Evolutionary conservation across 176 grass and related monocot species (phyloP), one percentile per base, ranked within the genome.

Genomic region (Cocos nucifera): DNA sequence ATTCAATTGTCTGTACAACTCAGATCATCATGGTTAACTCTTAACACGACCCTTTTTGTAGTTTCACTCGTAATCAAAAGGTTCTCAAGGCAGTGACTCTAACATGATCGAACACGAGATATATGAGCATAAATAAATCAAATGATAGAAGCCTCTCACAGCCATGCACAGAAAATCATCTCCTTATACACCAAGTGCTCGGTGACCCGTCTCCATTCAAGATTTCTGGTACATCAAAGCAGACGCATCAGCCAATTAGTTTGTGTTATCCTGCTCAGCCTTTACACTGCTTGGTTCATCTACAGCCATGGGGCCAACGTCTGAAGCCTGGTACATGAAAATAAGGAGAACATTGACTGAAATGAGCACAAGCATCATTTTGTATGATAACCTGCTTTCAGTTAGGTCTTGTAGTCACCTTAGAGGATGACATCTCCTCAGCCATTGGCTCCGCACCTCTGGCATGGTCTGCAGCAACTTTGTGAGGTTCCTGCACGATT

Each of bases 231-330:
- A 76, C 18, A 51, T 66, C 28, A 64, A 51, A 55, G 22, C 10
- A 8, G 68, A 3, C 25, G 57, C 58, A 24, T 77, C 72, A 0
- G 64, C 49, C 49, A 73, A 59, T 51, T 86, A 82, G 53, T 22
- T 76, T 56, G 73, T 69, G 73, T 63, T 77, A 30, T 66, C 69
- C 26, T 54, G 49, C 63, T 90, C 82, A 39, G 24, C 44, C 72
- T 67, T 90, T 44, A 71, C 24, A 12, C 30, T 86, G 52, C 60
- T 69, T 63, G 79, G 72, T 52, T 77, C 65, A 18, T 86, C 82
- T 0, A 90, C 5, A 5, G 59, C 70, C 79, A 90, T 82, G 7
- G 52, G 56, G 77, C 29, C 82, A 14, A 62, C 26, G 50, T 82
- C 76, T 5, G 25, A 66, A 39, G 26, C 58, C 75, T 82, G 15